phyloP scores from a whole-genome alignment of 345 rosid genomes.

The Clarkia xantiana region DNA sequence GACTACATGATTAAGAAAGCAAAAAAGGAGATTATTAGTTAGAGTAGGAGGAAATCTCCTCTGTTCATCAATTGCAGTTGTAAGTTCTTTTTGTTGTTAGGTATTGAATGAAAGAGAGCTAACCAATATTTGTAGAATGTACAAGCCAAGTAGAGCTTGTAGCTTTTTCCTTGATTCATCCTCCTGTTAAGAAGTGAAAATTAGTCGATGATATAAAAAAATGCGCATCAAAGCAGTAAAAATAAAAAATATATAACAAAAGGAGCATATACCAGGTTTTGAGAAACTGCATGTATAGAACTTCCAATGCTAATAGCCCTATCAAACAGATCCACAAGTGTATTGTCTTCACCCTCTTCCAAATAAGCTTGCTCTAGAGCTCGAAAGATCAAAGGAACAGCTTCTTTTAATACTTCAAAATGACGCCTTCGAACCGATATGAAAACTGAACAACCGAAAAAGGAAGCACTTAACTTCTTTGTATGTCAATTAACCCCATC shows the following conservation, averaged over 20 bases:
- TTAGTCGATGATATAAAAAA: slow-evolving; percentile 2
- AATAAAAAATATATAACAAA: slow-evolving; percentile 4
- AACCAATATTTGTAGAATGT: slow-evolving; percentile 62
- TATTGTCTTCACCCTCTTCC: slow-evolving; percentile 20
- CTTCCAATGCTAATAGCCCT: slow-evolving; percentile 49
- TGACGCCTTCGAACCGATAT: slow-evolving; percentile 51
- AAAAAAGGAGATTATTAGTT: not conserved
- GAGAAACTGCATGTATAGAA: slow-evolving; percentile 36
- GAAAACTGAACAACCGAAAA: slow-evolving; percentile 39
- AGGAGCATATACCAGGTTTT: slow-evolving; percentile 40
- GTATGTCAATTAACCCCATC: not conserved
- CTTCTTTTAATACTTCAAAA: slow-evolving; percentile 61
- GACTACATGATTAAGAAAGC: not conserved
- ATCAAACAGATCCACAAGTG: slow-evolving; percentile 32
- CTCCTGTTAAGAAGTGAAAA: slow-evolving; percentile 30
- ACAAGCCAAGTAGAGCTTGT: slow-evolving; percentile 55
- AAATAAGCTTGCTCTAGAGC: slow-evolving; percentile 33
- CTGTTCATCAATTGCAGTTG: not conserved
- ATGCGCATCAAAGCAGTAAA: slow-evolving; percentile 3
- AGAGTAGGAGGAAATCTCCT: too few species aligned
- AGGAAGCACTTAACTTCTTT: not conserved
- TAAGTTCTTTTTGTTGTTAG: slow-evolving; percentile 3
- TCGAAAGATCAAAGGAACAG: slow-evolving; percentile 44
- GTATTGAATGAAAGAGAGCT: slow-evolving; percentile 12
- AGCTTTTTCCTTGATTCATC: slow-evolving; percentile 36